Conservation (phyloP, 2,329 filamentous ascomycete genomes). For the Biscogniauxia sp. region DNA sequence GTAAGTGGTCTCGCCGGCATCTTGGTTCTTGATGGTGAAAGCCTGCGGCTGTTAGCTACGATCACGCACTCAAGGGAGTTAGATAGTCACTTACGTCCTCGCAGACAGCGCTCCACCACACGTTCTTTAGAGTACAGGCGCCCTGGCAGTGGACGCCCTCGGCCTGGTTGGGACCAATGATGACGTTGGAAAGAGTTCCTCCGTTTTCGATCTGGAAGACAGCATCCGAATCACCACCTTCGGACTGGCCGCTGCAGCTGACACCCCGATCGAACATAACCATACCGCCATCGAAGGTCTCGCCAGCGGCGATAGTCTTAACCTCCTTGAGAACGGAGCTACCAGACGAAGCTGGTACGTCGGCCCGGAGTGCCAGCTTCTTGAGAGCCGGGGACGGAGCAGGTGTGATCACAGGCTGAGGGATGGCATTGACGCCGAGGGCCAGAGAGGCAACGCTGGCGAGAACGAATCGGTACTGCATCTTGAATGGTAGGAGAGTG, state of each 20-base stretch:
- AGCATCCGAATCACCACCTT: slow-evolving; percentile 41
- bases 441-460: background rate
- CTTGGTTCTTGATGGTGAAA: slow-evolving; percentile 13
- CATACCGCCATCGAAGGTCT: slow-evolving; percentile 36
- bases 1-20: slow-evolving; percentile 24
- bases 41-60: slow-evolving; percentile 11
- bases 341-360: slow-evolving; percentile 1
- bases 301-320: slow-evolving; percentile 23
- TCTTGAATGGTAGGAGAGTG: background rate
- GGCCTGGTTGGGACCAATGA: slow-evolving; percentile 39
- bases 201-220: slow-evolving; percentile 30
- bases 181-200: slow-evolving; percentile 35
- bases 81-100: slow-evolving; percentile 30
- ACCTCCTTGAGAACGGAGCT: slow-evolving; percentile 1
- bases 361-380: slow-evolving; percentile 1
- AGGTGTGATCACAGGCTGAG: background rate
- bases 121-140: slow-evolving; percentile 29
- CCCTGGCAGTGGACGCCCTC: slow-evolving; percentile 39
- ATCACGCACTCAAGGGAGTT: background rate
- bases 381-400: slow-evolving; percentile 1
- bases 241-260: slow-evolving; percentile 15
- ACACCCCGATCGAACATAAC: slow-evolving; percentile 39
- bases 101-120: slow-evolving; percentile 37
- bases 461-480: slow-evolving; percentile 2
- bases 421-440: background rate